These are phyloP conservation scores for Carex scoparia DNA, from an alignment of 176 grass and related monocot genomes.

Conservation along the genomic window DNA sequence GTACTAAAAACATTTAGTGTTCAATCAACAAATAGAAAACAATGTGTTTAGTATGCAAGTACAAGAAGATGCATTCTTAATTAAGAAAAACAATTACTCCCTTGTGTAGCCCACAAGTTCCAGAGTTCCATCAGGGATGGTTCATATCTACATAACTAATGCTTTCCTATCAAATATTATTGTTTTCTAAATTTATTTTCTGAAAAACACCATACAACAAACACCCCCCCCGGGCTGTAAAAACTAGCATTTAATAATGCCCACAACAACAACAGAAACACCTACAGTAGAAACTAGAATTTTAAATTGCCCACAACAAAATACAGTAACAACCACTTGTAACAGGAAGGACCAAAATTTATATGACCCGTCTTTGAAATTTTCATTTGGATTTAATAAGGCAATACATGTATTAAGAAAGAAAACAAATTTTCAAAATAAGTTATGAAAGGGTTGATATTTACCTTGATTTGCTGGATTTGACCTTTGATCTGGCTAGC, in stretches of 20 bases:
- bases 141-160: neutral
- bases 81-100: neutral
- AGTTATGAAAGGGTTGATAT: neutral
- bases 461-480: constrained; percentile 75
- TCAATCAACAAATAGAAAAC: neutral
- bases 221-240: neutral
- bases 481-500: constrained; percentile 62
- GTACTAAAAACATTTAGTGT: neutral
- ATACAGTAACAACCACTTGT: neutral
- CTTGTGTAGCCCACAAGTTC: neutral
- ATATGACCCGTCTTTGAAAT: neutral
- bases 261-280: neutral
- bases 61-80: neutral
- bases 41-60: neutral
- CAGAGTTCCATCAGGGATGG: neutral
- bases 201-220: neutral
- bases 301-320: neutral
- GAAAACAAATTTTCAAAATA: neutral
- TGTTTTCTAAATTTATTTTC: neutral
- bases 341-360: neutral
- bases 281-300: neutral
- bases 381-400: neutral
- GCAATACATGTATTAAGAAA: neutral
- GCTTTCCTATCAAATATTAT: neutral
- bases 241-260: neutral